These are phyloP conservation scores for Microbotryum intermedium DNA, from an alignment of 1,284 basidiomycete genomes.

Conservation along the genomic window DNA sequence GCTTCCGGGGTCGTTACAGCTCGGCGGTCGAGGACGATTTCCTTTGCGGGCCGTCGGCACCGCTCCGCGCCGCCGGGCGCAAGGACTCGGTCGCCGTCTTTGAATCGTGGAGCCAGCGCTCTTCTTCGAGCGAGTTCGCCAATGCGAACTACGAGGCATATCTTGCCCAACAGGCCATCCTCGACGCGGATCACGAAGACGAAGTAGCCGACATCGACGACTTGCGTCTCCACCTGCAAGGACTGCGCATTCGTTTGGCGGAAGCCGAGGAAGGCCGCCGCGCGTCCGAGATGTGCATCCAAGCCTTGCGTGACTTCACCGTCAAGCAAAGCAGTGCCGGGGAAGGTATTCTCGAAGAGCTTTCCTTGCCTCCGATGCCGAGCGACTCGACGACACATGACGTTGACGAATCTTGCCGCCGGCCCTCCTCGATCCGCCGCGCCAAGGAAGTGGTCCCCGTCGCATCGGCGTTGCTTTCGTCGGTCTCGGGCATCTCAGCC, in stretches of 20 bases:
- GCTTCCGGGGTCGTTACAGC: conserved; percentile 1
- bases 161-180: background rate
- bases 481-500: conserved; percentile 7
- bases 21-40: background rate
- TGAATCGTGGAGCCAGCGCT: conserved; percentile 15
- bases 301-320: conserved; percentile 74
- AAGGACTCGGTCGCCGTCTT: conserved; percentile 22
- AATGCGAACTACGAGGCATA: background rate
- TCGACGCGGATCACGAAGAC: background rate
- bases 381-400: background rate
- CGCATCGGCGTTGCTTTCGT: conserved; percentile 12
- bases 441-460: background rate
- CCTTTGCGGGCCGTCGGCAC: conserved; percentile 2
- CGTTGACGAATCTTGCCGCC: background rate
- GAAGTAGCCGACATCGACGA: conserved; percentile 19
- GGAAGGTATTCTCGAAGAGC: conserved; percentile 45
- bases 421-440: background rate
- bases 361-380: conserved; percentile 49
- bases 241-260: conserved; percentile 31
- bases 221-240: conserved; percentile 54
- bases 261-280: conserved; percentile 74
- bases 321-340: conserved; percentile 37
- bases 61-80: conserved; percentile 5
- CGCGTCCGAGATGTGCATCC: conserved; percentile 76
- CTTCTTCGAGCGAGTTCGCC: conserved; percentile 5